Evolutionary conservation across 768 basidiomycete species (phyloP), one percentile per base, ranked within the genome.

Genomic region (Mycena amicta): DNA sequence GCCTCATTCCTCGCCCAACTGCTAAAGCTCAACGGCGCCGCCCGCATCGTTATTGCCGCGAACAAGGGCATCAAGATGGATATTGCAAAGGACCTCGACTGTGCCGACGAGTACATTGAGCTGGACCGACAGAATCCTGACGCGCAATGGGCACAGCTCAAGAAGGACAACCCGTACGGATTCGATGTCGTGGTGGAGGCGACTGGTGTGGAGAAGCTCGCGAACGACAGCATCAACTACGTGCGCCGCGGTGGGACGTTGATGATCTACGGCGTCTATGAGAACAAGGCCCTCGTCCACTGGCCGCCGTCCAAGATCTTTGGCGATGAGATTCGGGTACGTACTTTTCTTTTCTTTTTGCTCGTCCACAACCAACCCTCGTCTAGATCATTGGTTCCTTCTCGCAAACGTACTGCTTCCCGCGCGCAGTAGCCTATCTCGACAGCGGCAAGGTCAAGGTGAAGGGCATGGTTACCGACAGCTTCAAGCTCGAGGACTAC

Each of bases 281-380:
- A 87, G 71, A 88, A 94, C 75, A 86, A 87, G 60, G 93, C 92
- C 1, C 79, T 82, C 22, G 90, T 95, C 2, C 85, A 88, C 65
- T 95, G 92, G 92, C 83, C 92, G 1, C 93, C 93, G 3, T 83
- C 86, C 52, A 92, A 91, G 86, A 93, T 93, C 62, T 91, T 93
- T 63, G 89, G 91, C 18, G 79, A 80, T 58, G 78, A 80, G 64
- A 80, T 80, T 57, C 79, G 65, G 70, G 79, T 78, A 30, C 59
- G 65, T 57, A 6, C 86, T 74, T 83, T 86, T 27, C 87, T 87
- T 63, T 81, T 80, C 12, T 81, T 75, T 70, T 87, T 85, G 71
- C 87, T 87, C 82, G 83, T 84, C 33, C 81, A 86, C n/a, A 83
- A 85, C 87, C 37, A 82, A 79, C 30, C 86, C 87, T 67, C 23